Conservation (phyloP, 31 red algal species). For the Odonthalia washingtoniensis region DNA sequence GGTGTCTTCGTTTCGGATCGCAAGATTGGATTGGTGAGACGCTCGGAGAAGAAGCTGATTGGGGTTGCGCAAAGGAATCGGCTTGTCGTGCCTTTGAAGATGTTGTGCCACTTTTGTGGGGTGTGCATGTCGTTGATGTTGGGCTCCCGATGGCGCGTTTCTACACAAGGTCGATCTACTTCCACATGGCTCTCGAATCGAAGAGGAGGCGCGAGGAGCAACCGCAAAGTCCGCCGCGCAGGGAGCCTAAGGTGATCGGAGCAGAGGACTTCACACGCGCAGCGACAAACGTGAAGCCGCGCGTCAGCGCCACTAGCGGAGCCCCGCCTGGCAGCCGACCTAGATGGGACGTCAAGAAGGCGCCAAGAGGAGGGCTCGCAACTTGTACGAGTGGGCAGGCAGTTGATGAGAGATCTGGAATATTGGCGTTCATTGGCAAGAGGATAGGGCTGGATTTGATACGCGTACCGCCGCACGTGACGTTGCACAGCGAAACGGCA, state of each 20-base stretch:
- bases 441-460: conserved; percentile 20
- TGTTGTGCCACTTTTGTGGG: conserved; percentile 9
- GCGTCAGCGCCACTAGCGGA: too few relatives aligned
- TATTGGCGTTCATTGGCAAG: conserved; percentile 22
- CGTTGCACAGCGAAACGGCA: conserved; percentile 17
- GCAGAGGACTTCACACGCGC: too few relatives aligned
- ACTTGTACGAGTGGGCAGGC: background rate
- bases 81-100: background rate
- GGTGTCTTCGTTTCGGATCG: conserved; percentile 8
- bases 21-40: background rate
- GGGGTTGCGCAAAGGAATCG: conserved; percentile 1
- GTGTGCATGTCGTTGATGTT: conserved; percentile 27
- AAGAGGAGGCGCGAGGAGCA: background rate
- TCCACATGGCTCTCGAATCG: background rate
- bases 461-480: background rate
- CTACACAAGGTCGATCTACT: conserved; percentile 28
- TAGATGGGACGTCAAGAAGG: background rate
- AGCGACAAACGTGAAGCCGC: too few relatives aligned
- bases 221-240: background rate
- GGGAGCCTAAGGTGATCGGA: too few relatives aligned
- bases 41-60: background rate
- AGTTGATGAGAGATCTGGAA: conserved; percentile 17
- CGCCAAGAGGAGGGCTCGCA: background rate
- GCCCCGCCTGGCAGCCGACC: too few relatives aligned
- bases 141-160: conserved; percentile 3